Conservation (phyloP, 768 basidiomycete genomes). For the Leccinum incarnatum region DNA sequence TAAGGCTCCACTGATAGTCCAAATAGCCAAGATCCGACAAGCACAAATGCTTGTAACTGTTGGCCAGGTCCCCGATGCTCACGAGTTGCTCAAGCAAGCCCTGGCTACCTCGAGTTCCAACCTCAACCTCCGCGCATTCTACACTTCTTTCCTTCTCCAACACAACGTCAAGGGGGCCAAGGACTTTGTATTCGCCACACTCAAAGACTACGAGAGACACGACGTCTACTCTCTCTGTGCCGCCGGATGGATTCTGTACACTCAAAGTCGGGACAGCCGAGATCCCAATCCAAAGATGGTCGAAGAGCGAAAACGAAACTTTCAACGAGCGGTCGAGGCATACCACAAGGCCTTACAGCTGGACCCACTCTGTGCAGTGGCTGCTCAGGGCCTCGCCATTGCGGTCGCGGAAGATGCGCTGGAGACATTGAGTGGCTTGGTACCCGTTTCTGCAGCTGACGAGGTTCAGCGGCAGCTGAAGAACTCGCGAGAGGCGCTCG, state of each 20-base stretch:
- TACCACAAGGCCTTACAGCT: conserved; percentile 87
- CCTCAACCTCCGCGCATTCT: conserved; percentile 88
- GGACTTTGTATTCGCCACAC: conserved; percentile 85
- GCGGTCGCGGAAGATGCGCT: conserved; percentile 90
- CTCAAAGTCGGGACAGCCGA: conserved; percentile 80
- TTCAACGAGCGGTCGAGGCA: conserved; percentile 82
- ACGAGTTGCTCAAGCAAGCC: conserved; percentile 87
- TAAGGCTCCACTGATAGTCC: conserved; percentile 7
- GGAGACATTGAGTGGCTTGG: conserved; percentile 57
- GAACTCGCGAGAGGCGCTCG: conserved; percentile 84
- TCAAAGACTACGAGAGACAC: conserved; percentile 82
- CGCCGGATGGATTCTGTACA: conserved; percentile 81
- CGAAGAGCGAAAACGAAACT: conserved; percentile 71
- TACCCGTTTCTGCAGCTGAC: conserved; percentile 49
- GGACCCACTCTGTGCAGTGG: conserved; percentile 85
- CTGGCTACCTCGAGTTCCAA: conserved; percentile 74
- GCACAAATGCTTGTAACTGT: conserved; percentile 72
- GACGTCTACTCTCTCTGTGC: conserved; percentile 93
- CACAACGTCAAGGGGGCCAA: conserved; percentile 71
- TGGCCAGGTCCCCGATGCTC: conserved; percentile 77
- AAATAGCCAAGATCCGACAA: conserved; percentile 85
- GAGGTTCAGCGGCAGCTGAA: conserved; percentile 63
- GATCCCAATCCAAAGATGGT: conserved; percentile 51
- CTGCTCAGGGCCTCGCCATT: conserved; percentile 94
- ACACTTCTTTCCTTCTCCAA: conserved; percentile 89